Base-by-base conservation (phyloP, 2,329 filamentous ascomycete genomes). In the Cercospora janseana region DNA sequence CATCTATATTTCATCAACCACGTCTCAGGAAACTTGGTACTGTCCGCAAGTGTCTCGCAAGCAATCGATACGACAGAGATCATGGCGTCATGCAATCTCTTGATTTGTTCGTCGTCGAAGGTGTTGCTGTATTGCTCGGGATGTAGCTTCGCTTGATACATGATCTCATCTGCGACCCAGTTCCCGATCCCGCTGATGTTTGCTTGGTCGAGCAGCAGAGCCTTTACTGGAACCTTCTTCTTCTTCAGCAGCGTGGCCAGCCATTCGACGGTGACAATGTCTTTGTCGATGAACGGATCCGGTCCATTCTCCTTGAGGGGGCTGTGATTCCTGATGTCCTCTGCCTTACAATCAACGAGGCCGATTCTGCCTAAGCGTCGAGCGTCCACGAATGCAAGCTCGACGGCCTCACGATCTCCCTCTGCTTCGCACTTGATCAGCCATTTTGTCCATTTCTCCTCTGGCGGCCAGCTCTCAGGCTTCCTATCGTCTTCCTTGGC, bases 101-200 rank as follows among this genome's bases (percentile, higher is more conserved):
- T 78, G 55, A 94, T 81, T 67, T 96, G 85, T 0, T 72, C 77
- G 24, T 87, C 81, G 55, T 68, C 77, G 59, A 97, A 86, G 0
- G 87, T 87, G 63, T 96, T 85, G 70, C 86, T 89, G 71, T 94
- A 94, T 66, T 95, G 89, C 67, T 96, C 92, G 0, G 93, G 93
- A 60, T 98, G 92, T 12, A 97, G 79, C 42, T 80, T 83, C 4
- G 93, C 87, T 60, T 97, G 85, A 64, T 91, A 98, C 44, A 98
- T 75, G 5, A 95, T 85, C 68, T 98, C 93, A 65, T 98, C 93
- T 72, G 86, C 90, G 46, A 98, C 92, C 92, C 92, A 98, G 66
- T 97, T 97, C 0, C 93, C 93, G 55, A 98, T 88, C 6, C 93
- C 93, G 63, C 87, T 93, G 54, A 97, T 87, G 66, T 87, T 87